phyloP scores from a whole-genome alignment of 768 basidiomycete species.

The Strobilomyces echinocephalus region DNA sequence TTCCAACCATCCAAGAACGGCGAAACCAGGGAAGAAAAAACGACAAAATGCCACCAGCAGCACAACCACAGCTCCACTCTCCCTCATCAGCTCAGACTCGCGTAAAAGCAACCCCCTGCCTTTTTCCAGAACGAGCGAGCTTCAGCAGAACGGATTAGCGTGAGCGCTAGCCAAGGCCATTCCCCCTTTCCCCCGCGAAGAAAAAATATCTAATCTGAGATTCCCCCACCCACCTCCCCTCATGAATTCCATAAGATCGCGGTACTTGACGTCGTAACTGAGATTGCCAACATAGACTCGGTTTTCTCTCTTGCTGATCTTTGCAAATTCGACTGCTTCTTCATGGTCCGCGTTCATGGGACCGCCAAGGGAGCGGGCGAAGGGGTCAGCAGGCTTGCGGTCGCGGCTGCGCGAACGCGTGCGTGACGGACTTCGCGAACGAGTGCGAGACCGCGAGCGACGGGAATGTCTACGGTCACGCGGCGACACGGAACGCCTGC shows the following conservation, averaged over 20 bases:
- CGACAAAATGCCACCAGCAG: conserved; percentile 37
- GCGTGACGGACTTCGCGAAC: conserved; percentile 49
- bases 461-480: conserved; percentile 51
- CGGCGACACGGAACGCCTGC: conserved; percentile 64
- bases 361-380: conserved; percentile 77
- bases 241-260: conserved; percentile 99
- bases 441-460: conserved; percentile 62
- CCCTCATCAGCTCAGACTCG: conserved; percentile 36
- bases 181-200: conserved; percentile 35
- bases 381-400: conserved; percentile 57
- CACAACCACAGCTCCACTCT: conserved; percentile 28
- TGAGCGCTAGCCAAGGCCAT: conserved; percentile 26
- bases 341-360: conserved; percentile 89
- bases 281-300: conserved; percentile 98
- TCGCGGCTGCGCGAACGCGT: conserved; percentile 54
- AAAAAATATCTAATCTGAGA: conserved; percentile 55
- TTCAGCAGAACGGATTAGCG: conserved; percentile 33
- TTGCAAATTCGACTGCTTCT: conserved; percentile 93
- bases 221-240: conserved; percentile 97
- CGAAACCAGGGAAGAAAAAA: conserved; percentile 38
- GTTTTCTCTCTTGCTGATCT: conserved; percentile 96
- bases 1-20: conserved; percentile 49
- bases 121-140: conserved; percentile 33
- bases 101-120: conserved; percentile 28
- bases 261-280: conserved; percentile 97